These are phyloP conservation scores for Kwoniella sp. DNA, from an alignment of 768 basidiomycete genomes.

Conservation along the genomic window DNA sequence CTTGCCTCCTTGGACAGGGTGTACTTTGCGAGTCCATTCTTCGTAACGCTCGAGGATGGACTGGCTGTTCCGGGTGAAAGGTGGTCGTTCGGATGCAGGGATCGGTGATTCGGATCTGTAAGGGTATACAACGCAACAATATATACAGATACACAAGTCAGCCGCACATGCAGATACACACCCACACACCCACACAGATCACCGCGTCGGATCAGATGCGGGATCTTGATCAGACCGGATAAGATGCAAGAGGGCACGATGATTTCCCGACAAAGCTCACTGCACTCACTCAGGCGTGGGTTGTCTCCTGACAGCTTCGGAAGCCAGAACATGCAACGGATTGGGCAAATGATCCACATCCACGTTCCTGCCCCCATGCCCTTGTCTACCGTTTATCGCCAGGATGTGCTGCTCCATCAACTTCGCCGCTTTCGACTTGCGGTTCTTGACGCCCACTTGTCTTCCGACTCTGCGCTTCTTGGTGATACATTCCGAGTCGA, in stretches of 20 bases:
- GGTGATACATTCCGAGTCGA: conserved; percentile 12
- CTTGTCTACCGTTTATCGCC: not conserved
- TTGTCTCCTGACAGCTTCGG: conserved; percentile 20
- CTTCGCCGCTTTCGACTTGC: conserved; percentile 9
- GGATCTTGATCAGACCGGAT: not conserved
- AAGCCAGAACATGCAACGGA: conserved; percentile 22
- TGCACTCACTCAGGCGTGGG: conserved; percentile 23
- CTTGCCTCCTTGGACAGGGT: conserved; percentile 3
- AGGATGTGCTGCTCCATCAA: not conserved
- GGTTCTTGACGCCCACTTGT: conserved; percentile 24
- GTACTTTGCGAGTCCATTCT: conserved; percentile 13
- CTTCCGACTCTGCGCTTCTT: conserved; percentile 19
- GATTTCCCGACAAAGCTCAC: not conserved
- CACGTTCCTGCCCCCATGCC: not conserved
- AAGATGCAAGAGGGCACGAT: not conserved
- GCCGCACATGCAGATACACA: no score
- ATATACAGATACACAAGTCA: not conserved
- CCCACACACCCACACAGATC: no score
- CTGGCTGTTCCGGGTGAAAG: conserved; percentile 1
- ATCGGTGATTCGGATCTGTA: conserved; percentile 10
- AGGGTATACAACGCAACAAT: not conserved
- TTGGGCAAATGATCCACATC: conserved; percentile 22
- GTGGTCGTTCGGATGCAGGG: not conserved
- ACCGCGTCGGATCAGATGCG: not conserved
- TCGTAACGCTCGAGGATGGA: conserved; percentile 19